Conservation (phyloP, 2,329 filamentous ascomycete genomes). For the Bipolaris oryzae region DNA sequence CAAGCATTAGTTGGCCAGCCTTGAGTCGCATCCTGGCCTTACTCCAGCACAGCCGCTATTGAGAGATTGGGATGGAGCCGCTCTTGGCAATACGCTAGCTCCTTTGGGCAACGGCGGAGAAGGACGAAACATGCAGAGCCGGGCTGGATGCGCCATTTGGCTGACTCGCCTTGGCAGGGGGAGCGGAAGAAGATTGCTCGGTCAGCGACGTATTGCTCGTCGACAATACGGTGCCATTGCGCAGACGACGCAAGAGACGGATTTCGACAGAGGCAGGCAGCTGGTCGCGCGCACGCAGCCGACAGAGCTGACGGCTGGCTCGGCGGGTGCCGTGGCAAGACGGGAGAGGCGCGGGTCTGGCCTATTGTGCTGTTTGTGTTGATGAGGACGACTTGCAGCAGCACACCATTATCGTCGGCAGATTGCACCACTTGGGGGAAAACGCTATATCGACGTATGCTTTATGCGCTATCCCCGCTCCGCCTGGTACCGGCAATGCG, state of each 20-base stretch:
- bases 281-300: no score
- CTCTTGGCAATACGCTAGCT: constrained; percentile 1
- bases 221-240: neutral
- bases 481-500: constrained; percentile 4
- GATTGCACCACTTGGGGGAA: constrained; percentile 3
- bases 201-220: neutral
- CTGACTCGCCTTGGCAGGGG: constrained; percentile 18
- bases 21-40: constrained; percentile 2
- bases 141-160: constrained; percentile 4
- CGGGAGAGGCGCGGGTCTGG: neutral
- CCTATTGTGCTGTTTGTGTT: constrained; percentile 3
- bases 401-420: constrained; percentile 1
- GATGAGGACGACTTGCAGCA: constrained; percentile 4
- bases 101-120: neutral
- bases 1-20: constrained; percentile 1
- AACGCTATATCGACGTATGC: neutral
- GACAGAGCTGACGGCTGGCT: neutral
- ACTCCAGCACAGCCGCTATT: constrained; percentile 1
- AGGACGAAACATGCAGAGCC: constrained; percentile 9
- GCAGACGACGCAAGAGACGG: neutral
- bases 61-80: neutral
- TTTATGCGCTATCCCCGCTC: constrained; percentile 7
- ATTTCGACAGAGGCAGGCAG: neutral
- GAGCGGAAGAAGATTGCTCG: constrained; percentile 5
- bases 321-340: neutral